Evolutionary conservation across 495 filamentous ascomycete genomes (phyloP).

Genomic region (Penicillium ochrochloron): DNA sequence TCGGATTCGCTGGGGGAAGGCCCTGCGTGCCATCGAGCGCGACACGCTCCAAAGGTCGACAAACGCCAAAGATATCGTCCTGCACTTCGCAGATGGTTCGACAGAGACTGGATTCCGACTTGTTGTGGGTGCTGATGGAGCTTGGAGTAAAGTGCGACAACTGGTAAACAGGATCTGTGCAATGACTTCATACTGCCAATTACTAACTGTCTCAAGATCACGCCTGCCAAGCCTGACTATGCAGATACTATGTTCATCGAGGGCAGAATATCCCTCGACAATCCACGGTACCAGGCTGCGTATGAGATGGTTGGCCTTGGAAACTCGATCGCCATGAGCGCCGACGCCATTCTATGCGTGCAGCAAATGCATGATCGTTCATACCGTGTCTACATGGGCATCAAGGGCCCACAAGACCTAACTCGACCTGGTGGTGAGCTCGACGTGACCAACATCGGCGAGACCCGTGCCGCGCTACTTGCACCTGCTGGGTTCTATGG

Average conservation of each 20-base stretch:
- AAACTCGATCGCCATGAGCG: constrained; percentile 22
- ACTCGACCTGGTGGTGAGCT: constrained; percentile 18
- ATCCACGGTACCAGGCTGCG: constrained; percentile 23
- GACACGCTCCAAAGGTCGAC: neutral
- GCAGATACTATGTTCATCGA: constrained; percentile 28
- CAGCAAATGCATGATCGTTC: constrained; percentile 27
- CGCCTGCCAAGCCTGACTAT: constrained; percentile 22
- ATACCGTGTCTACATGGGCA: constrained; percentile 29
- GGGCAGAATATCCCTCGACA: constrained; percentile 21
- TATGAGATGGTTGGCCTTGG: constrained; percentile 23
- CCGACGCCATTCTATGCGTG: constrained; percentile 7
- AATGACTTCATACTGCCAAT: neutral
- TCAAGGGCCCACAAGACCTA: constrained; percentile 13
- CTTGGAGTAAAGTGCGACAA: constrained; percentile 57
- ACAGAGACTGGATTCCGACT: constrained; percentile 22
- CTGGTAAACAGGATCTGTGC: constrained; percentile 16
- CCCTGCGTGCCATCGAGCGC: constrained; percentile 14
- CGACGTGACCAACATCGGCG: constrained; percentile 17
- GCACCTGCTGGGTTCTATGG: constrained; percentile 19
- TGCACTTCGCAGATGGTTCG: constrained; percentile 22
- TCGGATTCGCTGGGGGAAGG: constrained; percentile 46
- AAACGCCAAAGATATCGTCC: neutral
- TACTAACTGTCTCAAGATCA: constrained; percentile 16
- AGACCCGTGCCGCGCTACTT: constrained; percentile 22
- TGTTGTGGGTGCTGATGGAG: constrained; percentile 64